phyloP scores from a whole-genome alignment of 176 grass and related monocot species.

The Dactylis glomerata region DNA sequence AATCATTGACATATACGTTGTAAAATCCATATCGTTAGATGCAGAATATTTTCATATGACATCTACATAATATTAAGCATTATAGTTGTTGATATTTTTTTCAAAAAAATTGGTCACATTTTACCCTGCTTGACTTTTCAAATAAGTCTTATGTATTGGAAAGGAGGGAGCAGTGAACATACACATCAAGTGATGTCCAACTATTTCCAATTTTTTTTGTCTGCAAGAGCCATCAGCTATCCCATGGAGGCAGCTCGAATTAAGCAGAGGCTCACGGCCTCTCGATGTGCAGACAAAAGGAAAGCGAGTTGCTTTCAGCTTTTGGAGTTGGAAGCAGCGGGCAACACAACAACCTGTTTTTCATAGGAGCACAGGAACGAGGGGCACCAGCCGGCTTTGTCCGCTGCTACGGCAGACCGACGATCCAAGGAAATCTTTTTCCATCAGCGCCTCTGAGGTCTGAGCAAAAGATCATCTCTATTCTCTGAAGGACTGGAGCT shows the following conservation, averaged over 20 bases:
- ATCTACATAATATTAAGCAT: too few species aligned
- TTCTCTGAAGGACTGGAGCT: neutral
- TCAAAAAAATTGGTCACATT: too few species aligned
- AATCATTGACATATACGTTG: too few species aligned
- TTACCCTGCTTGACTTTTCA: too few species aligned
- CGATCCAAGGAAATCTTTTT: conserved; percentile 14
- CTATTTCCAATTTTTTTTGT: conserved; percentile 5
- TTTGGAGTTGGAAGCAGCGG: conserved; percentile 29
- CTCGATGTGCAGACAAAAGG: conserved; percentile 41
- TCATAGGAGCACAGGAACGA: conserved; percentile 23
- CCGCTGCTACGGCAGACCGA: neutral
- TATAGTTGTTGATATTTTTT: too few species aligned
- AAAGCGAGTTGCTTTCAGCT: conserved; percentile 48
- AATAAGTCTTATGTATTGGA: too few species aligned
- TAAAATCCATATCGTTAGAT: too few species aligned
- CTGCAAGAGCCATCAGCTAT: neutral
- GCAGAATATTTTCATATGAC: too few species aligned
- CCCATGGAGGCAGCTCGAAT: neutral
- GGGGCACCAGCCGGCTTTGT: conserved; percentile 29
- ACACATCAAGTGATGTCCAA: neutral
- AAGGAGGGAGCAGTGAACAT: too few species aligned
- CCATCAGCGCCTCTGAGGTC: neutral
- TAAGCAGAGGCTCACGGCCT: neutral
- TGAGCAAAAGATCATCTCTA: neutral
- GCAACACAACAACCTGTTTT: conserved; percentile 23